A percentile compares a stretch with the other conserved stretches of the same genome.
Conservation (phyloP, 345 rosid genomes). For the Corymbia maculata region DNA sequence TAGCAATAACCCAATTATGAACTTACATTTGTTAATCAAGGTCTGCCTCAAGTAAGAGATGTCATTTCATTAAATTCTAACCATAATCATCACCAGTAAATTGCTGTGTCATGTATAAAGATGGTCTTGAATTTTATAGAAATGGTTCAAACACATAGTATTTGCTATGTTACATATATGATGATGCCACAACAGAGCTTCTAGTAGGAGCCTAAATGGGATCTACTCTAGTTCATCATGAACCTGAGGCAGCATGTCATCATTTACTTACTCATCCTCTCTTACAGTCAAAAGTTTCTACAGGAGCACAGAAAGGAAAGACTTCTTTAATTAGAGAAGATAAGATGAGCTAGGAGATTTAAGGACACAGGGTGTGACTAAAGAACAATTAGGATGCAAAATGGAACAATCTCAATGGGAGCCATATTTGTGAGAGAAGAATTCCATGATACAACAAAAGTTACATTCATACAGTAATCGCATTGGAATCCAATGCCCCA, state of each 20-base stretch:
- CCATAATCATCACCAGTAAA: neutral
- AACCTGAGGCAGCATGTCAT: neutral
- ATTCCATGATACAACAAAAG: neutral
- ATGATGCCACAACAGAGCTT: neutral
- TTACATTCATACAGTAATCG: no score
- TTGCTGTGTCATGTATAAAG: neutral
- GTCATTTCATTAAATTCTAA: neutral
- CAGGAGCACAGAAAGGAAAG: neutral
- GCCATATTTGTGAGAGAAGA: neutral
- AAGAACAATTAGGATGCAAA: no score
- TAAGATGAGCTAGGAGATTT: neutral
- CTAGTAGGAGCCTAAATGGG: neutral
- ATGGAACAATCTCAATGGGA: neutral
- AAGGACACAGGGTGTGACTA: neutral
- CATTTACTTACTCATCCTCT: no score
- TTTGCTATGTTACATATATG: neutral
- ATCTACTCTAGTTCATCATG: neutral
- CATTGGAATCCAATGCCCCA: neutral
- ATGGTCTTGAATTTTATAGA: neutral
- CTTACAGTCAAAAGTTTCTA: neutral
- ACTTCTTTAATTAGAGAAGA: neutral
- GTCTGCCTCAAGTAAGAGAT: neutral
- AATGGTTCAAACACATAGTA: neutral
- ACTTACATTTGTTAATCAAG: no score
- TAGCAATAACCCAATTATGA: neutral